Evolutionary conservation across 257 asterid genomes (phyloP), one percentile per base, ranked within the genome.

Genomic region (Gentiana macrophylla): DNA sequence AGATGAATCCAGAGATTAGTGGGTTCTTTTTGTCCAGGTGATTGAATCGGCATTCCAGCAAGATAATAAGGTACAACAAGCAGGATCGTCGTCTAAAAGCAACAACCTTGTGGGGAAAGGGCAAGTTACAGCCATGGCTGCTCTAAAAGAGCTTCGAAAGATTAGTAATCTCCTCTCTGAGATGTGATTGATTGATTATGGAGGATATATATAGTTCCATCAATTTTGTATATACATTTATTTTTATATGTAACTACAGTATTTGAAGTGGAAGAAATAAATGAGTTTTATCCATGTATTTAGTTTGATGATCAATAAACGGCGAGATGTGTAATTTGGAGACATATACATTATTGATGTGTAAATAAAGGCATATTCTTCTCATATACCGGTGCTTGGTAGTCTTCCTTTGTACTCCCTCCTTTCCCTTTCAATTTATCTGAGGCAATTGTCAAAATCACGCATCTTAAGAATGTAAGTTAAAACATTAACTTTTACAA

Each of bases 81-180:
- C 59, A 9, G 85, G 77, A 45, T 12, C 72, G 12, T 67, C 80
- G 24, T 41, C 46, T 41, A 41, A 41, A 0, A 80, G 77, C 62
- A 80, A 76, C 7, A 80, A 75, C 60, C 55, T 79, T 10, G 88
- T 74, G 2, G 90, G 85, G 35, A 72, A 80, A 71, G 89, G 84
- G 55, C 91, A 80, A 72, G 83, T 73, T 49, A 73, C 89, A 24
- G 94, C 96, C 62, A 73, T 79, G 82, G 56, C 85, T 3, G 98
- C 98, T 13, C 80, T 90, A 45, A 77, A 78, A 62, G 96, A 90
- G 80, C 98, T 90, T 64, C 73, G 89, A 67, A 90, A 82, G 69
- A 90, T 90, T 63, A 79, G 98, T 82, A 73, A 79, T 61, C 70
- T 90, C 58, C 70, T 90, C 41, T 84, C 89, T 10, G 94, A 82